Conservation (phyloP, 78 protist species). For the Dictyostelium discoideum region DNA sequence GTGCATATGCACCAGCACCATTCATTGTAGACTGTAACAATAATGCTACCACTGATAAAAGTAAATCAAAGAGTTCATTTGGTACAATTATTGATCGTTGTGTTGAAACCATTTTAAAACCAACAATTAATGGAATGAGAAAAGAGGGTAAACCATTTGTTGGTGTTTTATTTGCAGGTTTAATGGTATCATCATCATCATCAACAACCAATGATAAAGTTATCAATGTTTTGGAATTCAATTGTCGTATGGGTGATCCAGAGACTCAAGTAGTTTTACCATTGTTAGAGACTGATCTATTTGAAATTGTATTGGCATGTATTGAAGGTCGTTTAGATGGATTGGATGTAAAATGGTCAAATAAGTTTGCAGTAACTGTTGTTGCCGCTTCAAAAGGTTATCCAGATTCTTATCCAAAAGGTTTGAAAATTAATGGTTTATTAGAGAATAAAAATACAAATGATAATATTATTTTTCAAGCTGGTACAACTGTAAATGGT, state of each 20-base stretch:
- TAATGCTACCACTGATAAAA: no score
- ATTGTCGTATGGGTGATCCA: constrained; percentile 95
- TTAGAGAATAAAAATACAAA: neutral
- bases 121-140: constrained; percentile 90
- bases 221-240: constrained; percentile 86
- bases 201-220: constrained; percentile 6
- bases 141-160: constrained; percentile 88
- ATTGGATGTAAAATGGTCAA: constrained; percentile 38
- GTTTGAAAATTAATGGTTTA: constrained; percentile 63
- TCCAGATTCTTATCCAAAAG: constrained; percentile 87
- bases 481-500: constrained; percentile 79
- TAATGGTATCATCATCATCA: constrained; percentile 61
- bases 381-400: constrained; percentile 90
- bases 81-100: constrained; percentile 48
- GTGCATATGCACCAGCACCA: constrained; percentile 94
- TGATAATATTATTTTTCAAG: constrained; percentile 84
- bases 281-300: constrained; percentile 69
- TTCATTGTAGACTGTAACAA: constrained; percentile 39
- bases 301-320: constrained; percentile 77
- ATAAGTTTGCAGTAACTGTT: constrained; percentile 79
- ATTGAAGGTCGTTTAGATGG: constrained; percentile 75
- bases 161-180: constrained; percentile 91
- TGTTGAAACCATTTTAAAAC: constrained; percentile 81
- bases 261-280: constrained; percentile 92
- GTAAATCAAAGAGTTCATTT: constrained; percentile 15